Evolutionary conservation across 495 filamentous ascomycete species (phyloP).

Genomic region (Oleoguttula mirabilis): DNA sequence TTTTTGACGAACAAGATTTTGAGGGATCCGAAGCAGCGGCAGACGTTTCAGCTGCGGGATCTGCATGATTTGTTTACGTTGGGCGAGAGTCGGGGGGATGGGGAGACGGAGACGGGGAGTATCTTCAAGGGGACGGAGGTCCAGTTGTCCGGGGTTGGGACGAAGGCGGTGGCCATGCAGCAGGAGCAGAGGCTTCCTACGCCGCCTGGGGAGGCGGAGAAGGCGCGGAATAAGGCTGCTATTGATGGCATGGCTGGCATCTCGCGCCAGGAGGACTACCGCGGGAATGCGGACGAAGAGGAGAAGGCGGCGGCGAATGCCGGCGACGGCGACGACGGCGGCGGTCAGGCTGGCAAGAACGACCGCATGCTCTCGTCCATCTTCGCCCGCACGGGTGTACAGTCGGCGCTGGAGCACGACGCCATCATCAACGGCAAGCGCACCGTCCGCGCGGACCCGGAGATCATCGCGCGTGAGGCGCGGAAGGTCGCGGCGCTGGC

Average conservation of each 20-base stretch:
- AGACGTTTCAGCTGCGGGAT: slow-evolving; percentile 73
- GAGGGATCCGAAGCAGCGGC: slow-evolving; percentile 78
- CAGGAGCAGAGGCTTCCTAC: slow-evolving; percentile 17
- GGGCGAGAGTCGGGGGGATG: slow-evolving; percentile 49
- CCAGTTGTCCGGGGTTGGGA: slow-evolving; percentile 39
- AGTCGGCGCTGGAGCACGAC: slow-evolving; percentile 79
- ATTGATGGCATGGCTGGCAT: slow-evolving; percentile 41
- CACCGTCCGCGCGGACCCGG: slow-evolving; percentile 51
- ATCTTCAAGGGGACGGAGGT: slow-evolving; percentile 78
- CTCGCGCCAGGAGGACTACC: slow-evolving; percentile 31
- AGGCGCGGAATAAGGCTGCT: background rate
- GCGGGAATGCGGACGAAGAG: slow-evolving; percentile 19
- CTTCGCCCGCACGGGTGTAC: slow-evolving; percentile 72
- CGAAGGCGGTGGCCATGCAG: slow-evolving; percentile 19
- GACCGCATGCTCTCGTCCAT: slow-evolving; percentile 74
- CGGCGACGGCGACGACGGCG: background rate
- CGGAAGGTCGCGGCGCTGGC: slow-evolving; percentile 65
- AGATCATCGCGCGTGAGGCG: slow-evolving; percentile 70
- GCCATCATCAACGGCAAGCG: slow-evolving; percentile 63
- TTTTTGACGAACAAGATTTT: slow-evolving; percentile 91
- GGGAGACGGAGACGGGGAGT: slow-evolving; percentile 66
- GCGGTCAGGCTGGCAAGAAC: slow-evolving; percentile 29
- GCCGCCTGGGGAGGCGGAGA: slow-evolving; percentile 12
- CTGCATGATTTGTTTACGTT: slow-evolving; percentile 84
- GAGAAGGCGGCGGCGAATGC: background rate